Percentiles rank a stretch among this genome's conserved stretches.
These are phyloP conservation scores for Penicillium palitans DNA, from an alignment of 2,329 filamentous ascomycete genomes.

Conservation along the genomic window DNA sequence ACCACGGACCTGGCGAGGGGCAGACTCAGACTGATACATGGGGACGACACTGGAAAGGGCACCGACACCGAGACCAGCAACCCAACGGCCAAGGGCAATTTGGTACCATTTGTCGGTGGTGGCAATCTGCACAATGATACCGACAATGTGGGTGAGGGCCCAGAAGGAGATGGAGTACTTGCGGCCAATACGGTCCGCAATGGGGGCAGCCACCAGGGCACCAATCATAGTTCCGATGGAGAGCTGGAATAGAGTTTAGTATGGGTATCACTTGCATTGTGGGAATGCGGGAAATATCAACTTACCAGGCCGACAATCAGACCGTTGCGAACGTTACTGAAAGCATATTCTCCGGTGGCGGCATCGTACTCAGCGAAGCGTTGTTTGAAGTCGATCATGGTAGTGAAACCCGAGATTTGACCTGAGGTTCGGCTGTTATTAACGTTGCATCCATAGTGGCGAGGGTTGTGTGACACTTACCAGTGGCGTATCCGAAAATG, in stretches of 20 bases:
- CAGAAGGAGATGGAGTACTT: slow-evolving; percentile 49
- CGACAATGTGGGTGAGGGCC: slow-evolving; percentile 48
- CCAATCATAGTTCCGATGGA: slow-evolving; percentile 49
- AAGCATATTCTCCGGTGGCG: slow-evolving; percentile 37
- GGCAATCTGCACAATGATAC: slow-evolving; percentile 50
- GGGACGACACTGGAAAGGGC: slow-evolving; percentile 50
- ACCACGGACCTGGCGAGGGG: slow-evolving; percentile 50
- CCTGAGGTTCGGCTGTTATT: slow-evolving; percentile 26
- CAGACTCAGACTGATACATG: slow-evolving; percentile 51
- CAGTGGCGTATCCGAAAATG: slow-evolving; percentile 49
- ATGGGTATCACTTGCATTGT: not conserved
- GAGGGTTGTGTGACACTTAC: slow-evolving; percentile 25
- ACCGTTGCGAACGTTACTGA: slow-evolving; percentile 48
- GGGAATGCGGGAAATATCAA: not conserved
- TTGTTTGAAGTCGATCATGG: slow-evolving; percentile 48
- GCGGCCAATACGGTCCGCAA: slow-evolving; percentile 48
- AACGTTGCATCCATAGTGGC: not conserved
- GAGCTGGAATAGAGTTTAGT: slow-evolving; percentile 33
- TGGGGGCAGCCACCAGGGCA: slow-evolving; percentile 45
- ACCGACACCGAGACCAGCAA: slow-evolving; percentile 51
- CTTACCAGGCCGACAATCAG: slow-evolving; percentile 48
- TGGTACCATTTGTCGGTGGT: slow-evolving; percentile 46
- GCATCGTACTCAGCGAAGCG: slow-evolving; percentile 41
- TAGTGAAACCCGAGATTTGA: slow-evolving; percentile 49
- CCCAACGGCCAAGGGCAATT: slow-evolving; percentile 48